Evolutionary conservation across 2,329 filamentous ascomycete species (phyloP), one percentile per base, ranked within the genome.

Genomic region (Pseudogymnoascus sp.): DNA sequence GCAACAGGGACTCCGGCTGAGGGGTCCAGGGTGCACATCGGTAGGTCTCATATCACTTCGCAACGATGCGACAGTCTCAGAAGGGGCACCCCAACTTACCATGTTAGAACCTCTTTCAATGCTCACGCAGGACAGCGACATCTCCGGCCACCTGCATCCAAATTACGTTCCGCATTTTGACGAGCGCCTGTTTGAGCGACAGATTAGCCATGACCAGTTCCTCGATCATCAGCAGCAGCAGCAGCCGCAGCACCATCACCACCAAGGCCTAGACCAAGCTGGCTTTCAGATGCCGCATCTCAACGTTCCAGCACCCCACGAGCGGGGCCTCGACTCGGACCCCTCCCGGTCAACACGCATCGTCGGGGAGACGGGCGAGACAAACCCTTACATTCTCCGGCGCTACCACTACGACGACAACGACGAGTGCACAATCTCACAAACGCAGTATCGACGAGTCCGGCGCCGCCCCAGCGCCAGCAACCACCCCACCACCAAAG

Each of bases 361-460:
- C 53, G 69, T 73, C 60, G 71, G 71, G n/a, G 71, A 73, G 61
- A 72, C 71, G 5, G 71, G 71, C 44, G 71, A 73, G 62, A 71
- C 70, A 19, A 72, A 71, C 64, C 71, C 71, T 36, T 73, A 73
- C 57, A 62, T 73, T 5, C 64, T 73, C 8, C 68, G 69, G 19
- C 68, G 70, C 31, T 72, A 72, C 63, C 64, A 61, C 47, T 73
- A 72, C 62, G 66, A 72, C 63, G 68, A 69, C 26, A 71, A 72
- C 40, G 71, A 73, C 47, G 71, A 73, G 59, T 72, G 71, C 61
- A 71, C 71, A 1, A 68, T 71, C 62, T 72, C 71, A 6, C 72
- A 72, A 61, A 64, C 72, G 59, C 72, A 70, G 35, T 73, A 72
- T 59, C 67, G 71, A 5, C 68, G 71, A 21, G 69, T 73, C 40